phyloP scores from a whole-genome alignment of 768 basidiomycete species.

The Kwoniella europaea region DNA sequence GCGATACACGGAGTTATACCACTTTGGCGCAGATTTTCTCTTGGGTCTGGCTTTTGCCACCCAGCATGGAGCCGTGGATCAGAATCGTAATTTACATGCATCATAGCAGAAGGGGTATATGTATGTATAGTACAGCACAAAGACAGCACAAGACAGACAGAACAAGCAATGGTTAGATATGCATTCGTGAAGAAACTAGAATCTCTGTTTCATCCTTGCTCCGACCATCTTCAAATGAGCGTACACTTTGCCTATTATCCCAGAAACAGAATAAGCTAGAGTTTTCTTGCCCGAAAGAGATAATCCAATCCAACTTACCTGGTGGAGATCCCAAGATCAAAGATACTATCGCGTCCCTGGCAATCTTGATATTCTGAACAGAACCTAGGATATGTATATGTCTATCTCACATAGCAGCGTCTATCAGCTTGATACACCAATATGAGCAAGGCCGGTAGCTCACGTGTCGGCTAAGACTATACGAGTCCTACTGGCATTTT shows the following conservation, averaged over 20 bases:
- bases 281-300: too few relatives aligned
- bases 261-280: constrained; percentile 6
- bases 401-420: constrained; percentile 59
- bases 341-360: constrained; percentile 92
- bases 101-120: constrained; percentile 1
- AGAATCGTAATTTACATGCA: constrained; percentile 2
- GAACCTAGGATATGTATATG: constrained; percentile 99
- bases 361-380: constrained; percentile 98
- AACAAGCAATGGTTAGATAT: background rate
- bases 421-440: background rate
- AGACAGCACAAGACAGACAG: background rate
- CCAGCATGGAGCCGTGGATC: background rate
- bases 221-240: constrained; percentile 88
- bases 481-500: constrained; percentile 94
- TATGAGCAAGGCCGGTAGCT: constrained; percentile 42
- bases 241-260: constrained; percentile 61
- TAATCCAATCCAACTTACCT: constrained; percentile 68
- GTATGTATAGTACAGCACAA: constrained; percentile 6
- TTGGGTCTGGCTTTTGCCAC: constrained; percentile 1
- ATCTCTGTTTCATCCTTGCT: constrained; percentile 87
- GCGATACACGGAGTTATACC: constrained; percentile 10
- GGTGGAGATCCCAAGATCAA: constrained; percentile 94
- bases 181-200: constrained; percentile 59
- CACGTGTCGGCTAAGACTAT: constrained; percentile 98
- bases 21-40: constrained; percentile 14